Evolutionary conservation across 2,329 filamentous ascomycete species (phyloP), one percentile per base, ranked within the genome.

Genomic region (Fusarium heterosporum): DNA sequence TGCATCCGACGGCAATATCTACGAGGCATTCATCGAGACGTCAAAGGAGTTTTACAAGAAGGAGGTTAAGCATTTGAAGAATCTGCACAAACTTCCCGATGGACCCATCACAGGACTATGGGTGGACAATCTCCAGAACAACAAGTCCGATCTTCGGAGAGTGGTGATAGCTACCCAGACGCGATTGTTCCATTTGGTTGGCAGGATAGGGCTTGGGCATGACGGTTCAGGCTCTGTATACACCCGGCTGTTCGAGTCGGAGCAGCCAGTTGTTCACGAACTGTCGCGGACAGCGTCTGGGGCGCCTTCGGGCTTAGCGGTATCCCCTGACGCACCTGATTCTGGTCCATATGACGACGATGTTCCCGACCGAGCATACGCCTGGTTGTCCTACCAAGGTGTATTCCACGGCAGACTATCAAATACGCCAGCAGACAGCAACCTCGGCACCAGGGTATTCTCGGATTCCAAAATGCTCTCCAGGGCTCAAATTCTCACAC

Each of bases 11-110:
- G 96, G 96, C 26, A 96, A 93, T 77, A 88, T 99, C 30, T 98
- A 97, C 79, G 96, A 99, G 79, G 90, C 90, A 17, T 98, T 93
- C 73, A 95, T 99, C 74, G 96, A 99, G 78, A 93, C 93, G 5
- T 92, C 93, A 14, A 93, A 91, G 47, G 96, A 98, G 76, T 97
- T 97, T 79, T 98, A 97, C 79, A 88, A 93, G 70, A 91, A 95
- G 75, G 94, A 98, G 78, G 96, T 99, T 77, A 93, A 93, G 78
- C 97, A 97, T 76, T 80, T 97, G 61, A 95, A 95, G 77, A 87
- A 85, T 34, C 85, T 99, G 19, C 93, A 94, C 77, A 94, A 91
- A 75, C 85, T 93, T 9, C 87, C 90, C 2, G 93, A 97, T 76
- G 92, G 91, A 1, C 88, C 94, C 1, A 87, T 98, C 34, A 93